Evolutionary conservation across 495 filamentous ascomycete genomes (phyloP), one percentile per base, ranked within the genome.

Genomic region (Penicillium coffeae): DNA sequence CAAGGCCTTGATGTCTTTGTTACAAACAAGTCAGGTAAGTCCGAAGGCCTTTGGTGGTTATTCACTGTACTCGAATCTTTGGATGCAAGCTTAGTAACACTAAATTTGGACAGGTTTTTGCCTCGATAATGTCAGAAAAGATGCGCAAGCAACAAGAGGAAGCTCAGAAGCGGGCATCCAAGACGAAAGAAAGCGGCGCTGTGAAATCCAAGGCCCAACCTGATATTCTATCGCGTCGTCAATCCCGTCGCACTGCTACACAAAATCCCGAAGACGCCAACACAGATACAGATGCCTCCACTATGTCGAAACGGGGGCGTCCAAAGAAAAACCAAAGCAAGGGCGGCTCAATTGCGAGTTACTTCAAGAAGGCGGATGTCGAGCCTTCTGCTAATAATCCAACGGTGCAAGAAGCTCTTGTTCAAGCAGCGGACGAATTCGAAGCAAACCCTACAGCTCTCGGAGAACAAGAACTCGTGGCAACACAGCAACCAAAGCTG

Each of bases 401-500:
- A 1, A 74, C 70, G 0, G 70, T 84, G 5, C 64, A 75, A 38
- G 74, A 82, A 42, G 79, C 76, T 3, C 56, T 83, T 21, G 72
- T 77, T 39, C 70, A 82, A 45, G 79, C 74, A 13, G 78, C 74
- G 0, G 71, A 77, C 40, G 74, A 81, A 14, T 70, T 70, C 21
- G 76, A 79, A 37, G 70, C 78, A n/a, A 80, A 83, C 27, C 75
- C 79, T 5, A 74, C 75, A 8, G 78, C 72, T 15, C 68, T 96
- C 18, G 87, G 89, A 16, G 83, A 87, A 51, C 88, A 93, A 52
- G 80, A 89, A 44, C 61, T 95, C 18, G 76, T 80, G 22, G 84
- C 92, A 45, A 91, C 90, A 4, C 77, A 87, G 52, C 93, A 98
- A 58, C 93, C 93, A 0, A 81, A 83, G 36, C 77, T 87, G 38